Percentiles rank a stretch among this genome's conserved stretches.
phyloP scores from a whole-genome alignment of 2,329 filamentous ascomycete genomes.

The Aspergillus tamarii region DNA sequence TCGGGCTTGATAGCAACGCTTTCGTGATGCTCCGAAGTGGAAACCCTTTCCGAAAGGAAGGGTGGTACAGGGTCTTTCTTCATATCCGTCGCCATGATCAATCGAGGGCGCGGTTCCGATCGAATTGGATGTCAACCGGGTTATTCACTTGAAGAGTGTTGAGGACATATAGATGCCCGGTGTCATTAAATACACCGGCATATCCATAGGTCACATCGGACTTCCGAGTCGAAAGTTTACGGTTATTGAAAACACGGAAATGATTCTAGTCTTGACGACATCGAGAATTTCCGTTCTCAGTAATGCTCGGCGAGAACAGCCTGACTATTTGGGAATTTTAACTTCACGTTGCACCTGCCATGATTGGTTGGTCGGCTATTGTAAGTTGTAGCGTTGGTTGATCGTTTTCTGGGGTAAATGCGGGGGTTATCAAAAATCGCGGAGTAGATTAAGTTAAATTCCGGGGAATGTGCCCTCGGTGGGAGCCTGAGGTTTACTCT shows the following conservation, averaged over 20 bases:
- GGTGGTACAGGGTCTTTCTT: not conserved
- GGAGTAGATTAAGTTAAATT: not conserved
- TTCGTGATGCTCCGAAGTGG: constrained; percentile 2
- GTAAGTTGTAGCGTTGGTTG: not conserved
- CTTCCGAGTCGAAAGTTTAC: not conserved
- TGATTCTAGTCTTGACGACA: not conserved
- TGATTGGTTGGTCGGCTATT: not conserved
- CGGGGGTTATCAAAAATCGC: not conserved
- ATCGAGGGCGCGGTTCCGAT: not conserved
- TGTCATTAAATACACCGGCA: not conserved
- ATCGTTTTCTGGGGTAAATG: not conserved
- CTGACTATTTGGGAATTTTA: not conserved
- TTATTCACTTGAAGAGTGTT: too few species aligned
- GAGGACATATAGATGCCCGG: not conserved
- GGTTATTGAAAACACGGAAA: constrained; percentile 3
- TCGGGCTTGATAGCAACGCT: not conserved
- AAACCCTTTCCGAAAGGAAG: not conserved
- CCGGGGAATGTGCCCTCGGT: not conserved
- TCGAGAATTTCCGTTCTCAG: not conserved
- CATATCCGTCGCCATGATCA: not conserved
- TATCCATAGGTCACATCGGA: not conserved
- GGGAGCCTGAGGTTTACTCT: too few species aligned
- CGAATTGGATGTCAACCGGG: not conserved
- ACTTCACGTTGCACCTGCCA: not conserved
- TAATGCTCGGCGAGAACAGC: not conserved